Evolutionary conservation across 225 moss, liverwort and hornwort genomes (phyloP), one percentile per base, ranked within the genome.

Genomic region (Lunularia cruciata): DNA sequence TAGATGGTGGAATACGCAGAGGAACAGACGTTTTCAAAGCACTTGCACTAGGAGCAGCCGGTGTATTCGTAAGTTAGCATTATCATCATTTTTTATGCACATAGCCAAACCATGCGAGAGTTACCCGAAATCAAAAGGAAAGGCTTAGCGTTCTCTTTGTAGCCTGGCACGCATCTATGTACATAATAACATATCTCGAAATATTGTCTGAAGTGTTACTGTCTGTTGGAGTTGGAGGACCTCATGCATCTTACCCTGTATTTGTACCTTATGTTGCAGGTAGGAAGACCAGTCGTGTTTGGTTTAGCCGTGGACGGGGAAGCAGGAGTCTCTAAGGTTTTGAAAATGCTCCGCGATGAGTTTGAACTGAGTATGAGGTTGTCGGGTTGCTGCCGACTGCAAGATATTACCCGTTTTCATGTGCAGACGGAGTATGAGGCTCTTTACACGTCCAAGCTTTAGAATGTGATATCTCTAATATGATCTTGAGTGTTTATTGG

Each of bases 21-120:
- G 92, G 92, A 53, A 90, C 92, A 8, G 92, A 93, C 37, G 90
- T 90, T 63, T 79, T 93, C 27, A 93, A 93, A 75, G 92, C 92
- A 6, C 47, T 93, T 33, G 92, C 92, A 3, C 81, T 93, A 4
- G 92, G 92, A 67, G 92, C 92, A 64, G 78, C 86, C 14, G 92
- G 90, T 34, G 76, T 93, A 14, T 90, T 93, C 37, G 92, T 93
- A 68, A 86, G 86, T 84, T 2, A 42, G 46, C 35, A 2, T 20
- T 18, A 52, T 30, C 45, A 30, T 64, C 8, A 26, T 30, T 42
- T 14, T 27, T 64, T 26, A 30, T 18, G 30, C 30, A 18, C 3
- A 11, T 14, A 10, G 42, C 43, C 20, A 42, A 2, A 43, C 8
- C 11, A 32, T 11, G 19, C 13, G 5, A 22, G 2, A 19, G n/a